A percentile compares a stretch with the other conserved stretches of the same genome.
Evolutionary conservation across 2,329 filamentous ascomycete genomes (phyloP).

Genomic region (Penicillium sp.): DNA sequence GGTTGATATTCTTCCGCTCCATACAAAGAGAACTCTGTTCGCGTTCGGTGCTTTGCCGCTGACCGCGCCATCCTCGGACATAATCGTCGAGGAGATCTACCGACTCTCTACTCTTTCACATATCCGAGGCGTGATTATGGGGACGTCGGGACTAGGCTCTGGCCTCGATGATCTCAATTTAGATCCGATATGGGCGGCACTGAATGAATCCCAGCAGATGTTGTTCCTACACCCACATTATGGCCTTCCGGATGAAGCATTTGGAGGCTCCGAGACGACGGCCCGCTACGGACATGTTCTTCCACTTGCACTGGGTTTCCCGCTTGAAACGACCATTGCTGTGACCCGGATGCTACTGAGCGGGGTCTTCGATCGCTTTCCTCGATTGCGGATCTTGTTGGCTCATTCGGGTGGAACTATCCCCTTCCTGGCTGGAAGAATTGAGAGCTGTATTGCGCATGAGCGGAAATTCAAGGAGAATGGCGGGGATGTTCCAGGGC

Average conservation of each 20-base stretch:
- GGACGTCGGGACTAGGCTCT: constrained; percentile 77
- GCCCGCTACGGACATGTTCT: constrained; percentile 85
- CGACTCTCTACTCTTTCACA: constrained; percentile 65
- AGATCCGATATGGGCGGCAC: constrained; percentile 71
- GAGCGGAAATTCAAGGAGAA: constrained; percentile 73
- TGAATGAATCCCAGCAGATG: constrained; percentile 67
- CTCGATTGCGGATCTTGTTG: constrained; percentile 71
- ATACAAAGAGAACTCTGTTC: constrained; percentile 70
- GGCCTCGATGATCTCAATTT: constrained; percentile 79
- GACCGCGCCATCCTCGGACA: constrained; percentile 65
- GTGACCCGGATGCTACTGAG: constrained; percentile 85
- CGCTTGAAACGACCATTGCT: constrained; percentile 90
- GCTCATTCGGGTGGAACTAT: constrained; percentile 89
- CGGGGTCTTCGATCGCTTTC: constrained; percentile 79
- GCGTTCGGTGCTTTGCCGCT: constrained; percentile 84
- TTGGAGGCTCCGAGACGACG: constrained; percentile 72
- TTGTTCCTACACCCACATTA: constrained; percentile 93
- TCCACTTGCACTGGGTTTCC: constrained; percentile 83
- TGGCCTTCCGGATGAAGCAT: constrained; percentile 79
- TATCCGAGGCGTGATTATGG: constrained; percentile 85
- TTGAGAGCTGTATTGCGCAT: constrained; percentile 85
- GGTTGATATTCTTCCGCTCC: constrained; percentile 20
- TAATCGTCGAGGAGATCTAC: constrained; percentile 66
- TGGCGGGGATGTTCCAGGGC: constrained; percentile 64
- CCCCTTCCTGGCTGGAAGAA: constrained; percentile 84